A percentile compares a stretch with the other conserved stretches of the same genome.
Conservation (phyloP, 2,329 filamentous ascomycete species). For the Bipolaris oryzae region DNA sequence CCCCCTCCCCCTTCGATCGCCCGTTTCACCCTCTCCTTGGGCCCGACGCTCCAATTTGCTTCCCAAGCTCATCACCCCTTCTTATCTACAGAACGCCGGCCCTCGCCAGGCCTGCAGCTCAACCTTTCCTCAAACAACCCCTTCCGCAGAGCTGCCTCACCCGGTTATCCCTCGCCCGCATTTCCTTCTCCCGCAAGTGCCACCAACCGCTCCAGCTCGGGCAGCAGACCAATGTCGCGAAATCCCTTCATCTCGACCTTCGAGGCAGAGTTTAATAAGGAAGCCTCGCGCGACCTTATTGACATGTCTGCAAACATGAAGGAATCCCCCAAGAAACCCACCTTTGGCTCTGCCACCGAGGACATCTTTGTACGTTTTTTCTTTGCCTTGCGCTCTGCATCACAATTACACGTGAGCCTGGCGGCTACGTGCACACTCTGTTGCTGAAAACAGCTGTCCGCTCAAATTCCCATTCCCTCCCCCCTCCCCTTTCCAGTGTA, state of each 20-base stretch:
- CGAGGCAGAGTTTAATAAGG: constrained; percentile 50
- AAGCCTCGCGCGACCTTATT: constrained; percentile 41
- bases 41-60: constrained; percentile 38
- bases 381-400: constrained; percentile 21
- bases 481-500: neutral
- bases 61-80: constrained; percentile 33
- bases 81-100: constrained; percentile 51
- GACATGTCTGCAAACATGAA: constrained; percentile 48
- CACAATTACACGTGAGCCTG: constrained; percentile 10
- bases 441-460: constrained; percentile 27
- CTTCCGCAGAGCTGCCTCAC: constrained; percentile 73
- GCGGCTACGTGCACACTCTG: constrained; percentile 17
- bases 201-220: constrained; percentile 50
- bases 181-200: constrained; percentile 52
- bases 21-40: constrained; percentile 41
- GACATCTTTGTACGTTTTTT: constrained; percentile 78
- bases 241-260: constrained; percentile 76
- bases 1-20: constrained; percentile 37
- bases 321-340: constrained; percentile 54
- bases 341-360: constrained; percentile 61
- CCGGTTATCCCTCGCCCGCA: constrained; percentile 44
- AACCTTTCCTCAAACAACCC: constrained; percentile 79
- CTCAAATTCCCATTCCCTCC: constrained; percentile 1
- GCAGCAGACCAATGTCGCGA: constrained; percentile 70
- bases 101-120: constrained; percentile 63